Evolutionary conservation across 2,329 filamentous ascomycete species (phyloP).

Genomic region (Ceratocystis papillata): DNA sequence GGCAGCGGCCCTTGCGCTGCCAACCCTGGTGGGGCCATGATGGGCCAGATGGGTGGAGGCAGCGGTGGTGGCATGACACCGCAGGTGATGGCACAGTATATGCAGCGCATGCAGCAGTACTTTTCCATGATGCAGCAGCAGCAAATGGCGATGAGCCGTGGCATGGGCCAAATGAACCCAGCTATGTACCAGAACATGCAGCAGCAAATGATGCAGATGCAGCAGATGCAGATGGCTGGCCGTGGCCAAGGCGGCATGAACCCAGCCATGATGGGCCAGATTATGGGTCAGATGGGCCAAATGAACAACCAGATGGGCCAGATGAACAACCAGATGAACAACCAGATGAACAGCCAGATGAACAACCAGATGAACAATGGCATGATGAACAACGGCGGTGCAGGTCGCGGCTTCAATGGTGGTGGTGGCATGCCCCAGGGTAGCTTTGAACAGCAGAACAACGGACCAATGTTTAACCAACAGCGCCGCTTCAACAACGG

Average conservation of each 20-base stretch:
- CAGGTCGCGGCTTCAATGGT: slow-evolving; percentile 34
- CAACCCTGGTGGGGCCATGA: slow-evolving; percentile 57
- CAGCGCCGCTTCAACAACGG: slow-evolving; percentile 24
- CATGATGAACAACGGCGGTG: slow-evolving; percentile 32
- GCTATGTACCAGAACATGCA: slow-evolving; percentile 70
- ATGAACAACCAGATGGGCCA: slow-evolving; percentile 29
- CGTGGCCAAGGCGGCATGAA: slow-evolving; percentile 30
- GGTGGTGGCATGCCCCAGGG: slow-evolving; percentile 25
- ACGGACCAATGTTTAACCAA: slow-evolving; percentile 20
- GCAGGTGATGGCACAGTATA: slow-evolving; percentile 96
- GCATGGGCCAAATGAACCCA: slow-evolving; percentile 40
- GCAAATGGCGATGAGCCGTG: slow-evolving; percentile 58
- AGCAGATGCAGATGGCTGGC: slow-evolving; percentile 54
- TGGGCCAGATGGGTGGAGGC: slow-evolving; percentile 59
- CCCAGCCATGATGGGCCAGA: slow-evolving; percentile 44
- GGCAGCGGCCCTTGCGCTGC: slow-evolving; percentile 26
- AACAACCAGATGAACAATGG: slow-evolving; percentile 30
- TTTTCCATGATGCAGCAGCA: slow-evolving; percentile 91
- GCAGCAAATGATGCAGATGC: slow-evolving; percentile 67
- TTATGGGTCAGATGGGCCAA: slow-evolving; percentile 35
- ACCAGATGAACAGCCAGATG: slow-evolving; percentile 39
- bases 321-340: slow-evolving; percentile 36
- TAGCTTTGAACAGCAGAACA: slow-evolving; percentile 19
- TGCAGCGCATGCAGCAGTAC: slow-evolving; percentile 97
- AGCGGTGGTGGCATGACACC: slow-evolving; percentile 65